A percentile compares a stretch with the other conserved stretches of the same genome.
Conservation (phyloP, 2,329 filamentous ascomycete species). For the Fusarium mangiferae region DNA sequence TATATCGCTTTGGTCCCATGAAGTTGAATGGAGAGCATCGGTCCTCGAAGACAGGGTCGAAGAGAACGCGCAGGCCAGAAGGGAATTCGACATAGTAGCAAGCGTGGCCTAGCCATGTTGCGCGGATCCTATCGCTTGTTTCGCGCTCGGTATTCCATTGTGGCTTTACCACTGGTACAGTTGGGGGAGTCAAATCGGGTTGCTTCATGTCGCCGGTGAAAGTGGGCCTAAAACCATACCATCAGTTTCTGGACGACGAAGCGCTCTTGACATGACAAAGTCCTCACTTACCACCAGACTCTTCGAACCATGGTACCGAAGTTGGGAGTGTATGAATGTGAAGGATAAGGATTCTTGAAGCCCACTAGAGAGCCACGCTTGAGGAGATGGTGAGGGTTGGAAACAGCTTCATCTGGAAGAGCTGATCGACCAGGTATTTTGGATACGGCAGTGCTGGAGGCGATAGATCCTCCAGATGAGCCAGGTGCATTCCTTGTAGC, state of each 20-base stretch:
- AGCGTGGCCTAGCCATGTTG: conserved; percentile 95
- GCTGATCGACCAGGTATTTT: conserved; percentile 49
- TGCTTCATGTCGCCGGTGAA: conserved; percentile 53
- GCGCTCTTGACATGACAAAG: neutral
- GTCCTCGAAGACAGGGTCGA: conserved; percentile 92
- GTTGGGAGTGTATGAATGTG: conserved; percentile 46
- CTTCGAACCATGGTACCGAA: conserved; percentile 43
- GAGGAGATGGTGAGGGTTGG: conserved; percentile 61
- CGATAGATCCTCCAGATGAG: conserved; percentile 5
- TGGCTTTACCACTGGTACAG: conserved; percentile 74
- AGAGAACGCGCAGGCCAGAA: conserved; percentile 84
- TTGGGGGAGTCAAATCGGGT: conserved; percentile 73
- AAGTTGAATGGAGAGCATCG: conserved; percentile 82
- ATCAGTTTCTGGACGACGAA: conserved; percentile 16
- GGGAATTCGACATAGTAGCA: conserved; percentile 95
- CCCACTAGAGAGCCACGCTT: conserved; percentile 52
- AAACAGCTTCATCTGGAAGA: conserved; percentile 55
- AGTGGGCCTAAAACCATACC: conserved; percentile 45
- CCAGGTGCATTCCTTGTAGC: conserved; percentile 23
- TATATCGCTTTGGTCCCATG: conserved; percentile 80
- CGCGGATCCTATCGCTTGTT: conserved; percentile 70
- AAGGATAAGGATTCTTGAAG: conserved; percentile 65
- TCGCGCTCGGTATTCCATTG: conserved; percentile 71
- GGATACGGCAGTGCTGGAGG: conserved; percentile 46
- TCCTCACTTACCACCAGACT: conserved; percentile 51